Evolutionary conservation across 352 stramenopile species (phyloP).

Genomic region (Chrysophaeum taylorii): DNA sequence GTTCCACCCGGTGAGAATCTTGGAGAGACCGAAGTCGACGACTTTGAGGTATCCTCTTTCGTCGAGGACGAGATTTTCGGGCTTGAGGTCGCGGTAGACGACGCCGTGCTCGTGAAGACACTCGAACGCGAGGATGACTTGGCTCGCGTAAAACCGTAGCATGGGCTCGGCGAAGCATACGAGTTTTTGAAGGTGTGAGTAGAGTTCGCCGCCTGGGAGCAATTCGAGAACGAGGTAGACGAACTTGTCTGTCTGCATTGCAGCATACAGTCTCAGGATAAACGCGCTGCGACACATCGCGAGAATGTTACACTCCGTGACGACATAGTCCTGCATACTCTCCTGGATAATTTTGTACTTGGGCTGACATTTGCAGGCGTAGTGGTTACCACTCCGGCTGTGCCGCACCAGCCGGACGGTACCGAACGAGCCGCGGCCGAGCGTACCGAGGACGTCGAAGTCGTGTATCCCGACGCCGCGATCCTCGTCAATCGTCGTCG

Average conservation of each 20-base stretch:
- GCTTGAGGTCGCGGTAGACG: constrained; percentile 79
- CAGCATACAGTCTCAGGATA: constrained; percentile 64
- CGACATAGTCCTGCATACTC: constrained; percentile 12
- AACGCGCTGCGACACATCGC: constrained; percentile 65
- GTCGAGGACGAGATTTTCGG: constrained; percentile 65
- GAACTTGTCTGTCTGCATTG: constrained; percentile 56
- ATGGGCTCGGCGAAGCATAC: constrained; percentile 18
- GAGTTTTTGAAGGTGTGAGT: constrained; percentile 68
- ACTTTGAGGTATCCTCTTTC: constrained; percentile 29
- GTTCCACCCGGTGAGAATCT: constrained; percentile 25
- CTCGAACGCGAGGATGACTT: constrained; percentile 59
- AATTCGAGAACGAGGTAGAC: constrained; percentile 75
- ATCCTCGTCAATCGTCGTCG: not conserved
- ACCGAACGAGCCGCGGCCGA: constrained; percentile 74
- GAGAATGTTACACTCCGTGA: constrained; percentile 44
- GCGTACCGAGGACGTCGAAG: constrained; percentile 67
- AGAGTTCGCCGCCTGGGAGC: constrained; percentile 67
- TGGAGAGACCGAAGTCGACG: constrained; percentile 40
- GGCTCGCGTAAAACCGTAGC: constrained; percentile 29
- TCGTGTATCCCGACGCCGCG: constrained; percentile 42
- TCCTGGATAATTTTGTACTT: constrained; percentile 9
- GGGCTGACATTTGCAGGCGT: constrained; percentile 17
- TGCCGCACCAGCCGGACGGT: constrained; percentile 52
- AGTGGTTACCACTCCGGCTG: constrained; percentile 25
- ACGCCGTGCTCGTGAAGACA: constrained; percentile 58